Conservation (phyloP, 2,329 filamentous ascomycete species). For the Alternaria incomplexa region DNA sequence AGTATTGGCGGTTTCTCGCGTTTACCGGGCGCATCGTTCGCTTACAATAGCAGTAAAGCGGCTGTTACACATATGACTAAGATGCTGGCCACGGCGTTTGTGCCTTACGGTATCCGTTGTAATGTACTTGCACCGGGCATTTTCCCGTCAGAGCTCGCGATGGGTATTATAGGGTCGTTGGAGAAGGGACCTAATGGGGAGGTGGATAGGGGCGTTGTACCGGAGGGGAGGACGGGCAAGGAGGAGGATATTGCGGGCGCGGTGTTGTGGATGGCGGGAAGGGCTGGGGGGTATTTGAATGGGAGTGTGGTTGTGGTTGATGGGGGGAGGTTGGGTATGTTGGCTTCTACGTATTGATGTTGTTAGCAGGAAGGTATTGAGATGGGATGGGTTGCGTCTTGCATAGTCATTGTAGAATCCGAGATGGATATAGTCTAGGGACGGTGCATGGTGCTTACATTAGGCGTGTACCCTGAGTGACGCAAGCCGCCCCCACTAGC, state of each 20-base stretch:
- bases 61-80: constrained; percentile 58
- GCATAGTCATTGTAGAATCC: background rate
- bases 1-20: constrained; percentile 12
- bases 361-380: background rate
- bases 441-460: background rate
- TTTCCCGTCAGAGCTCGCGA: constrained; percentile 27
- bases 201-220: constrained; percentile 37
- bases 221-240: constrained; percentile 65
- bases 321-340: constrained; percentile 64
- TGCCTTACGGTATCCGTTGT: constrained; percentile 52
- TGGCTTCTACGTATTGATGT: constrained; percentile 61
- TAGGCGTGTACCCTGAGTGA: background rate
- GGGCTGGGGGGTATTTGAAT: constrained; percentile 70
- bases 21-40: constrained; percentile 12
- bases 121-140: constrained; percentile 59
- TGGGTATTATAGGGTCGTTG: constrained; percentile 11
- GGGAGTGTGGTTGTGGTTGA: constrained; percentile 68
- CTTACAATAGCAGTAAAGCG: constrained; percentile 51
- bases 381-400: background rate
- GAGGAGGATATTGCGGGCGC: constrained; percentile 69
- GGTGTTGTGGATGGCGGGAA: constrained; percentile 69
- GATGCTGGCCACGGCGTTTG: constrained; percentile 53
- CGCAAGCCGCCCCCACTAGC: background rate
- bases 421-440: background rate
- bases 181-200: background rate